phyloP scores from a whole-genome alignment of 352 stramenopile genomes.

The Pythium monospermum region DNA sequence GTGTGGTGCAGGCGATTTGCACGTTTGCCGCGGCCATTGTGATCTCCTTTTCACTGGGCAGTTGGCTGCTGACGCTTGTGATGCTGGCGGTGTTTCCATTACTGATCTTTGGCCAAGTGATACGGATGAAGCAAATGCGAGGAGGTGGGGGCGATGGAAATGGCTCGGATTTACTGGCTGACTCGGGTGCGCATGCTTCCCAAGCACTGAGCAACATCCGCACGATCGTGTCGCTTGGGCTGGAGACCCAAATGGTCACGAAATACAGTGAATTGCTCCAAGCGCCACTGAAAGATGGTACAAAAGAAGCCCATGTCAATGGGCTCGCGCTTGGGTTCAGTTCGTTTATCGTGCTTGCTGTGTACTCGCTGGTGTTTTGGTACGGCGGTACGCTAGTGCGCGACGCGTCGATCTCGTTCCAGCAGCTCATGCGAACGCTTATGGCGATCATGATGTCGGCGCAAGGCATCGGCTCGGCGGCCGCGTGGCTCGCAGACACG shows the following conservation, averaged over 20 bases:
- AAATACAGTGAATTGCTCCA: conserved; percentile 13
- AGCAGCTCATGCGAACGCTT: conserved; percentile 31
- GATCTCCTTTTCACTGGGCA: conserved; percentile 48
- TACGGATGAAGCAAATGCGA: conserved; percentile 21
- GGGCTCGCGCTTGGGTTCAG: conserved; percentile 50
- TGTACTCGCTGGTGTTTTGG: conserved; percentile 22
- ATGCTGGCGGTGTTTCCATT: conserved; percentile 56
- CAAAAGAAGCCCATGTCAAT: conserved; percentile 23
- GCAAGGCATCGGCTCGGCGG: conserved; percentile 24
- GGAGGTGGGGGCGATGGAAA: too few species aligned
- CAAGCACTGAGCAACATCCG: conserved; percentile 40
- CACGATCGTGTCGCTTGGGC: conserved; percentile 33
- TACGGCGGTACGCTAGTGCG: conserved; percentile 30
- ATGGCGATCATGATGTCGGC: conserved; percentile 41
- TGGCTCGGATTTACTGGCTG: conserved; percentile 21
- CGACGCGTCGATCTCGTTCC: conserved; percentile 29
- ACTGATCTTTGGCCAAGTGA: conserved; percentile 32
- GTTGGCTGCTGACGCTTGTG: conserved; percentile 55
- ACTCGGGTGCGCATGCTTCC: conserved; percentile 27
- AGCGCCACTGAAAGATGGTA: conserved; percentile 16
- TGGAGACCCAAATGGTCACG: conserved; percentile 19
- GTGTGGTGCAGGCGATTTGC: conserved; percentile 40
- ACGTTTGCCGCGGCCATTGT: conserved; percentile 38
- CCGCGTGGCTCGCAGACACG: conserved; percentile 26
- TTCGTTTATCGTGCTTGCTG: conserved; percentile 33